Percentiles rank a stretch among this genome's conserved stretches.
phyloP scores from a whole-genome alignment of 768 basidiomycete genomes.

The Russula sp. region DNA sequence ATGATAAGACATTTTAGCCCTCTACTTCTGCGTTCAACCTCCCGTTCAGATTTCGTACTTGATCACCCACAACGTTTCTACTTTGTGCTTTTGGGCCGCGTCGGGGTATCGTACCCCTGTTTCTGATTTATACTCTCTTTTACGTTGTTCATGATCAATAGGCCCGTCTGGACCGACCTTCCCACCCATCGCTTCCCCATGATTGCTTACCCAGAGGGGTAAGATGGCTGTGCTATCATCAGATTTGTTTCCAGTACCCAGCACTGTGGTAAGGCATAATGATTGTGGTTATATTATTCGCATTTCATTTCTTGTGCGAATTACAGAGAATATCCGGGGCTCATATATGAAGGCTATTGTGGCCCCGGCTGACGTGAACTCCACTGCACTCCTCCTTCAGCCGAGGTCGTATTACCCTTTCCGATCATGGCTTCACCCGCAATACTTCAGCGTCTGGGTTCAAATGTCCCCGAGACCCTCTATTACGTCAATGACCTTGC shows the following conservation, averaged over 20 bases:
- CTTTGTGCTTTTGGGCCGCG: neutral
- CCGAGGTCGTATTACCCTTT: neutral
- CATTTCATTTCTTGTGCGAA: neutral
- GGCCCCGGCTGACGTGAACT: neutral
- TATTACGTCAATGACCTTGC: slow-evolving; percentile 6
- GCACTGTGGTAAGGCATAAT: slow-evolving; percentile 1
- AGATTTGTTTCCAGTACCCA: neutral
- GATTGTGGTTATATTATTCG: slow-evolving; percentile 3
- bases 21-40: neutral
- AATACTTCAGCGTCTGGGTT: neutral
- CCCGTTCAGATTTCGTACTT: neutral
- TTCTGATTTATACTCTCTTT: neutral
- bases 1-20: neutral
- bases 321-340: neutral
- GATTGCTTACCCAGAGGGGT: slow-evolving; percentile 7
- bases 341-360: slow-evolving; percentile 12
- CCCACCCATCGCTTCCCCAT: neutral
- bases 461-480: neutral
- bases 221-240: neutral
- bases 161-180: slow-evolving; percentile 5
- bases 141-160: slow-evolving; percentile 3
- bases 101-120: neutral
- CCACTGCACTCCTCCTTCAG: neutral
- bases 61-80: neutral
- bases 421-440: neutral